Evolutionary conservation across 495 filamentous ascomycete species (phyloP), one percentile per base, ranked within the genome.

Genomic region (Clohesyomyces aquaticus): DNA sequence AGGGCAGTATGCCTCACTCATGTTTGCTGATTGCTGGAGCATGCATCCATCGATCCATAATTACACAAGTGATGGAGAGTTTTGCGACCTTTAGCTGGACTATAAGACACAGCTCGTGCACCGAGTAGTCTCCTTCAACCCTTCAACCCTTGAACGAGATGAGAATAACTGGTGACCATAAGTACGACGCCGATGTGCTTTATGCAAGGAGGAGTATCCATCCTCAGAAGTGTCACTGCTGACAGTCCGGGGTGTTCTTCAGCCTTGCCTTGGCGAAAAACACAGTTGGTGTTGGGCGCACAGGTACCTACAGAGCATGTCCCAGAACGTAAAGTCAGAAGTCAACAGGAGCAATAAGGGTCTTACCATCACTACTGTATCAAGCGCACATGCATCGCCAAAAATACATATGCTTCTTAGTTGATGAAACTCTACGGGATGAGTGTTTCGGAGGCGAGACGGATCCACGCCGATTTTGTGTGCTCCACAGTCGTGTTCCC

Each of bases 211-310:
- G 22, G 47, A 10, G 14, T 23, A 16, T 23, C 11, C 19, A 12
- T 10, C 10, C 43, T n/a, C 14, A 47, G 26, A 29, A 8, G 21
- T 6, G 38, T 18, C 10, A 28, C 12, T 27, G 4, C 18, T 29
- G 22, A 28, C 48, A 9, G 48, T 48, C 9, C 19, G 1, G 27
- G 8, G 2, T n/a, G 10, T 3, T 29, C 51, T 57, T 54, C 58
- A 61, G 58, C 58, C 58, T 61, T 47, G 58, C 29, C 58, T 61
- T 61, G 58, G 49, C 58, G 28, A 10, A n/a, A n/a, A n/a, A n/a
- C n/a, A n/a, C n/a, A n/a, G n/a, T n/a, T 22, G 6, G 43, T 47
- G 43, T 22, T 47, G 14, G 43, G 4, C 4, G 43, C 12, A 12
- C 38, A 57, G 28, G n/a, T n/a, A n/a, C n/a, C n/a, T n/a, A n/a